Evolutionary conservation across 164 flowering plant species (phyloP), one percentile per base, ranked within the genome.

Genomic region (Nymphaea thermarum): DNA sequence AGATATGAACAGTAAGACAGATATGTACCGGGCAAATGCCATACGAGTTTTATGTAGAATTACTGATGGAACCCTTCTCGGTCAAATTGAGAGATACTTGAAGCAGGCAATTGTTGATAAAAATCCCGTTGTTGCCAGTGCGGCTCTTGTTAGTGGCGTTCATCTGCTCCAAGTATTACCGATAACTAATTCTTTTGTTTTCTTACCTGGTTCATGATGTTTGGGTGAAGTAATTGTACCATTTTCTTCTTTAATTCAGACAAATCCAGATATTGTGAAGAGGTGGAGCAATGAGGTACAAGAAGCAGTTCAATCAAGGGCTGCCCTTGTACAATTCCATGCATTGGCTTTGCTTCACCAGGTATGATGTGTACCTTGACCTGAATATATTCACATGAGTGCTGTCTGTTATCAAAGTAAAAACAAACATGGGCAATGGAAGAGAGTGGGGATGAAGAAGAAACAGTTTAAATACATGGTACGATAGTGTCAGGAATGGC

Each of bases 261-360:
- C 97, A 65, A 91, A 79, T 67, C 96, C 98, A n/a, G 98, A 93
- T 72, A 89, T 93, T 68, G 98, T 93, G 61, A 93, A 83, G 76
- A 83, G 98, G 73, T 93, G 98, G 98, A 93, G 96, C 73, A 91
- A 91, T 77, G 98, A 93, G 83, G 96, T 93, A 60, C 97, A 91
- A 73, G 98, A 93, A 80, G 97, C 96, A 78, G 90, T 93, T 78
- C 98, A 91, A 73, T 93, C 98, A 70, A 87, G 98, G 73, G 91
- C 96, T 73, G 93, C 96, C 60, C 91, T 93, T 71, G 97, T 93
- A 11, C 98, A 93, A 70, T 91, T 93, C 63, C 98, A 93, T 81
- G 96, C 97, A 25, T 72, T 93, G 69, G 97, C 84, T 77, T 82
- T 93, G 71, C 90, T 89, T 59, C 97, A 93, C 71, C 96, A 93